Evolutionary conservation across 2,329 filamentous ascomycete species (phyloP).

Genomic region (Alternaria metachromatica): DNA sequence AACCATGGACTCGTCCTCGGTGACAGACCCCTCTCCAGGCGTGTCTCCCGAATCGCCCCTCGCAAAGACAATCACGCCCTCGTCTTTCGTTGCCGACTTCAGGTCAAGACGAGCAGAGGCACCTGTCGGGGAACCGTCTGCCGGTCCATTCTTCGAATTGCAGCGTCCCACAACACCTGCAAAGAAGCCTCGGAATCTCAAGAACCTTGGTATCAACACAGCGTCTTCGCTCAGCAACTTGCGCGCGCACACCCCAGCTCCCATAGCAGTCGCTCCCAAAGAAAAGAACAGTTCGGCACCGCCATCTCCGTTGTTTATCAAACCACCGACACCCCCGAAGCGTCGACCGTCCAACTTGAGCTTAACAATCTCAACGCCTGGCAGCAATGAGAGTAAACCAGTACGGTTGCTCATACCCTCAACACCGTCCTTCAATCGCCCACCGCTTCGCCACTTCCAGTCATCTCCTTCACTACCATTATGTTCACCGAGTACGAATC

Average conservation of each 20-base stretch:
- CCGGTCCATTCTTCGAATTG: constrained; percentile 61
- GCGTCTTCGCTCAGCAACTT: constrained; percentile 55
- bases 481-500: constrained; percentile 59
- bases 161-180: constrained; percentile 61
- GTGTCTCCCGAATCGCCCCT: constrained; percentile 88
- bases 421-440: constrained; percentile 62
- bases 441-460: constrained; percentile 64
- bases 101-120: constrained; percentile 45
- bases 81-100: constrained; percentile 68
- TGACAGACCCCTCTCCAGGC: constrained; percentile 89
- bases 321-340: constrained; percentile 72
- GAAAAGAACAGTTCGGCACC: constrained; percentile 64
- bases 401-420: constrained; percentile 65
- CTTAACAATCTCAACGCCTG: constrained; percentile 71
- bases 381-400: constrained; percentile 63
- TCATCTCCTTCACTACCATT: constrained; percentile 67
- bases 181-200: constrained; percentile 79
- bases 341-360: constrained; percentile 80
- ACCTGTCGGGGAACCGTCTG: constrained; percentile 52
- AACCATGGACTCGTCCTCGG: constrained; percentile 87
- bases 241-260: constrained; percentile 59
- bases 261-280: constrained; percentile 57
- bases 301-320: constrained; percentile 78
- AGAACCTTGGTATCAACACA: constrained; percentile 80
- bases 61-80: constrained; percentile 73